Percentiles rank a stretch among this genome's conserved stretches.
Conservation (phyloP, 176 grass and related monocot genomes). For the Juncus inflexus region DNA sequence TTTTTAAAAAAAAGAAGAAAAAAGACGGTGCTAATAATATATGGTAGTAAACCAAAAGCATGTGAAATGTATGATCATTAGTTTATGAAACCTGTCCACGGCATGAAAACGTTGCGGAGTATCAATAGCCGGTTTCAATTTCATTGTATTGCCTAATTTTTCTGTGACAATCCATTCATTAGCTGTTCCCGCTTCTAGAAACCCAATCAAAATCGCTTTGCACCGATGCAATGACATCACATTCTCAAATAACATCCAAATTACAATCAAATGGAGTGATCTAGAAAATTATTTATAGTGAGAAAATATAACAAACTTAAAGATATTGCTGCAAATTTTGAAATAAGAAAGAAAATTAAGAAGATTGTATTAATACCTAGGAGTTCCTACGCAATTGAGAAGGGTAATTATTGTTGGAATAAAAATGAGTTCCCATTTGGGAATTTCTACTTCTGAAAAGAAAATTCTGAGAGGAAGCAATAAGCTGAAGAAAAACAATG, state of each 20-base stretch:
- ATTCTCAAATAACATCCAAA: conserved; percentile 69
- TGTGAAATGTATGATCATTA: neutral
- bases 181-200: conserved; percentile 51
- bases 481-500: conserved; percentile 62
- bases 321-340: neutral
- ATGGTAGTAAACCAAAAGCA: neutral
- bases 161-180: conserved; percentile 89
- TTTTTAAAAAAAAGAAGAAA: neutral
- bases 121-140: conserved; percentile 27
- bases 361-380: conserved; percentile 32
- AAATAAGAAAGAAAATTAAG: neutral
- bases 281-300: conserved; percentile 19
- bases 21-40: neutral
- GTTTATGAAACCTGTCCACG: conserved; percentile 38
- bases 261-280: conserved; percentile 42
- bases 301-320: neutral
- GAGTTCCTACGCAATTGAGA: conserved; percentile 52
- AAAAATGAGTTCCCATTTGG: conserved; percentile 43
- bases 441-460: conserved; percentile 43
- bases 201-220: conserved; percentile 58
- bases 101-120: conserved; percentile 1
- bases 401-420: conserved; percentile 40
- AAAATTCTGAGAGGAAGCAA: conserved; percentile 42
- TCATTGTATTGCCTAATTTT: conserved; percentile 48
- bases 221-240: conserved; percentile 65